Evolutionary conservation across 495 filamentous ascomycete species (phyloP).

Genomic region (Letharia lupina): DNA sequence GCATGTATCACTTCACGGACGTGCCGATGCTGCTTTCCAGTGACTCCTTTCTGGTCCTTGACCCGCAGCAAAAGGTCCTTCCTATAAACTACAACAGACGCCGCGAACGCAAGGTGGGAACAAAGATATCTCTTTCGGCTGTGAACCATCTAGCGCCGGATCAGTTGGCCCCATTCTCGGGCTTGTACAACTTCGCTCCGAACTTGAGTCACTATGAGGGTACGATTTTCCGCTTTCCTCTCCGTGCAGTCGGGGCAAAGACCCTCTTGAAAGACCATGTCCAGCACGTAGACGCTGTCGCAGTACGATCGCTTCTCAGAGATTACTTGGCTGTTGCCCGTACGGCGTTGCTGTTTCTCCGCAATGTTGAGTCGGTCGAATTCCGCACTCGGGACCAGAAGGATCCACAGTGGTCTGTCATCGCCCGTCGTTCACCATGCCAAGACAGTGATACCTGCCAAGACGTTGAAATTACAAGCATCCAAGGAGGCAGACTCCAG

Average conservation of each 20-base stretch:
- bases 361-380: constrained; percentile 24
- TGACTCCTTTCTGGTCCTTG: constrained; percentile 33
- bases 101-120: constrained; percentile 23
- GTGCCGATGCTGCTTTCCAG: constrained; percentile 37
- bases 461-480: constrained; percentile 13
- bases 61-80: constrained; percentile 32
- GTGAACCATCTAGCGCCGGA: constrained; percentile 19
- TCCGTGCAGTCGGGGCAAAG: constrained; percentile 16
- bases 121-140: constrained; percentile 21
- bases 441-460: constrained; percentile 16
- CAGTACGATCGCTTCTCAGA: too few species aligned
- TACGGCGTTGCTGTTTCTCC: constrained; percentile 30
- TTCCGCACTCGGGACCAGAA: constrained; percentile 22
- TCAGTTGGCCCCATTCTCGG: constrained; percentile 36
- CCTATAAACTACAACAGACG: constrained; percentile 24
- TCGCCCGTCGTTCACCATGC: constrained; percentile 13
- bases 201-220: constrained; percentile 29
- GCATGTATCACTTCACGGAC: constrained; percentile 41
- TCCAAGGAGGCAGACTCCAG: constrained; percentile 13
- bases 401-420: constrained; percentile 21
- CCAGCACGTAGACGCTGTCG: constrained; percentile 2
- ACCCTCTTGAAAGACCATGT: constrained; percentile 20
- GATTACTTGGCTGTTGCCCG: constrained; percentile 18
- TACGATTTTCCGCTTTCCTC: constrained; percentile 38
- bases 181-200: constrained; percentile 28